Evolutionary conservation across 768 basidiomycete species (phyloP), one percentile per base, ranked within the genome.

Genomic region (Dioszegia hungarica): DNA sequence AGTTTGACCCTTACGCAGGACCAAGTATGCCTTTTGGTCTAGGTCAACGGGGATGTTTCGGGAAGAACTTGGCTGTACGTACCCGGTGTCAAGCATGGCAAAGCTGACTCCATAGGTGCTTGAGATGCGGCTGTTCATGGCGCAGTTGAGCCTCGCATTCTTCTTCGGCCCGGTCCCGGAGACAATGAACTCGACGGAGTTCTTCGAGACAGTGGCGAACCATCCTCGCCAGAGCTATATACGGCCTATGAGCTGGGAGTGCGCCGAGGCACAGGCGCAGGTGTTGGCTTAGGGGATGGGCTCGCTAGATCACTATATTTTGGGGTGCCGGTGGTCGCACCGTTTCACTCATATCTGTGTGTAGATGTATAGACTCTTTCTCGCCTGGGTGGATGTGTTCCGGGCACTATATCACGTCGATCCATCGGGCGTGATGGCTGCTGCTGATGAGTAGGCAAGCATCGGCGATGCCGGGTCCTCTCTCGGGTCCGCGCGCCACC

Each of bases 11-110:
- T 20, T 55, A 57, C 36, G 57, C 64, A 3, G 68, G 71, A 10
- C 67, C 69, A 1, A 60, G 54, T 51, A 17, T 66, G 24, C 72
- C 69, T 9, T 73, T 71, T 54, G 54, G 57, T 11, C 19, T 54
- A 1, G 72, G 72, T 33, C 69, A 67, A 44, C 45, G 72, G 22
- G 61, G 60, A 11, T 73, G 72, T 50, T 71, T 69, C 40, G 72
- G 72, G 2, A 68, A 62, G 27, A 62, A 63, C 20, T 50, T 71
- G 14, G 72, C 72, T 3, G 72, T 73, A 33, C 31, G 6, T 33
- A 14, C 22, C 10, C 24, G 14, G 10, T 54, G 9, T 10, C 5
- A 17, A 22, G n/a, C 6, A 17, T 28, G 5, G 15, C 10, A 19
- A 52, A 46, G 29, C 24, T 20, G 46, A 34, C 34, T 54, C 27